Evolutionary conservation across 495 filamentous ascomycete genomes (phyloP), one percentile per base, ranked within the genome.

Genomic region (Terfezia claveryi): DNA sequence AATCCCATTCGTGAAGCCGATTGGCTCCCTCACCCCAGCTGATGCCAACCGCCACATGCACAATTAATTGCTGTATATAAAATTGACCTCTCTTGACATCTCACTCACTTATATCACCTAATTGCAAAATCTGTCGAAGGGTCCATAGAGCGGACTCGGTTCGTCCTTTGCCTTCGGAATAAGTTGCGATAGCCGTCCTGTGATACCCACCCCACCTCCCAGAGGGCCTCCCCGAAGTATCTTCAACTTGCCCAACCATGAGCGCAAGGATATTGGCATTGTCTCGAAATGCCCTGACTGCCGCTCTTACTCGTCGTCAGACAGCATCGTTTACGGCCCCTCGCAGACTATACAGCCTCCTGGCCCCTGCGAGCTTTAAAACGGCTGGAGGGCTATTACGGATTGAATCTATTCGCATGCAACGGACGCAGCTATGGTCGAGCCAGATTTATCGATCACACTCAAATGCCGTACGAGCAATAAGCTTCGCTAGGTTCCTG

Each of bases 401-500:
- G 36, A 50, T 64, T 36, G 56, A 50, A 4, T 54, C 60, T 10
- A 56, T 55, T 23, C 44, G 41, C 4, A 20, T 46, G 14, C 53
- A 59, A 0, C 57, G 61, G 12, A 36, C 51, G 8, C 54, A 52
- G 12, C 53, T 46, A 65, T 62, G 62, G 63, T 49, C 59, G 14
- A 27, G 12, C 50, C 63, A 66, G 38, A 51, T 61, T 23, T 61
- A 62, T 37, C 60, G 57, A 23, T 61, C 59, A 17, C 63, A 93
- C 72, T 78, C 87, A 16, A 82, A 87, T 56, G 79, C 81, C 23
- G 82, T 88, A 11, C 80, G 91, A 54, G 82, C 81, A 56, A 83
- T 85, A 49, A 95, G 89, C 7, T 96, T 96, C 64, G 75, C 74
- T 8, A 76, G 91, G 52, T 75, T 84, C 52, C 72, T 99, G n/a